Conservation (phyloP, 805 yeast genomes). For the Nakazawaea molendinolei region DNA sequence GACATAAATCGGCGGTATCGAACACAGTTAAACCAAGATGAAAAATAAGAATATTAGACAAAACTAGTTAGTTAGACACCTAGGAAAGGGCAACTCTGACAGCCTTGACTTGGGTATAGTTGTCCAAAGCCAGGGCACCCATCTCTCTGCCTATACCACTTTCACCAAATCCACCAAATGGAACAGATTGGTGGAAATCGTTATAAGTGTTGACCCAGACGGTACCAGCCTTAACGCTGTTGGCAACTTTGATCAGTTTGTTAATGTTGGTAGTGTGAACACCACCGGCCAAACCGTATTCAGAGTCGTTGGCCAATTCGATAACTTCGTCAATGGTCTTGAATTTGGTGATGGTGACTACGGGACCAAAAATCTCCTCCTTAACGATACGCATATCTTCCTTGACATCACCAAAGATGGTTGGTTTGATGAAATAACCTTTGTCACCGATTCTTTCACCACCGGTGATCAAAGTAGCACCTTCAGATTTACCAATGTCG, state of each 20-base stretch:
- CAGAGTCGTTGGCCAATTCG: slow-evolving; percentile 65
- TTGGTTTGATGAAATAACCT: slow-evolving; percentile 74
- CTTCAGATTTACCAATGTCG: slow-evolving; percentile 57
- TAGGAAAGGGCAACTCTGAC: slow-evolving; percentile 22
- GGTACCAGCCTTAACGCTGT: slow-evolving; percentile 69
- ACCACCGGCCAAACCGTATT: slow-evolving; percentile 85
- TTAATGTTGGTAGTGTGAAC: slow-evolving; percentile 66
- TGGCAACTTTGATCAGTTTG: slow-evolving; percentile 62
- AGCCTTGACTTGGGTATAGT: slow-evolving; percentile 60
- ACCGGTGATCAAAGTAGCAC: slow-evolving; percentile 72
- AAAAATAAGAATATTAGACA: no score
- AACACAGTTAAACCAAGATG: no score
- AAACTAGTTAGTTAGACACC: no score
- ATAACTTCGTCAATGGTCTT: slow-evolving; percentile 69
- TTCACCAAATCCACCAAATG: slow-evolving; percentile 66
- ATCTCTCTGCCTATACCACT: slow-evolving; percentile 70
- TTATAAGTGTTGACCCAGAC: slow-evolving; percentile 76
- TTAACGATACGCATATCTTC: slow-evolving; percentile 68
- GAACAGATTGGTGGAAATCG: slow-evolving; percentile 60
- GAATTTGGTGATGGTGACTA: slow-evolving; percentile 70
- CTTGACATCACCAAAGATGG: slow-evolving; percentile 76
- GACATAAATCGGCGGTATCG: no score
- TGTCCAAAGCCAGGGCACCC: slow-evolving; percentile 62
- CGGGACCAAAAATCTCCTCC: slow-evolving; percentile 93
- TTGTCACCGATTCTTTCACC: slow-evolving; percentile 69